phyloP scores from a whole-genome alignment of 805 yeast species.

The Hanseniaspora jakobsenii region DNA sequence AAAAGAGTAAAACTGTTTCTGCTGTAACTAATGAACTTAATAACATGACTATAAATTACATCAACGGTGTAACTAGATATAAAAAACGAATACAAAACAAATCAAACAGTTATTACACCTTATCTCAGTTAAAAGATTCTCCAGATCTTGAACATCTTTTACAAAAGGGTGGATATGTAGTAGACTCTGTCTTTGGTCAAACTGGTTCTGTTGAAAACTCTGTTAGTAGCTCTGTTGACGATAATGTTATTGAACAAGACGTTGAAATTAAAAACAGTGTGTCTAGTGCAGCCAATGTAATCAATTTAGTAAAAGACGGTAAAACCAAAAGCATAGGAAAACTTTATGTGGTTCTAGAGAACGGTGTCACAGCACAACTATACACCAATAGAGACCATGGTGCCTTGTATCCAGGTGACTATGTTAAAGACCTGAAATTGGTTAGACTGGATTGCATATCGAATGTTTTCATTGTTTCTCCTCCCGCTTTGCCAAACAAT shows the following conservation, averaged over 20 bases:
- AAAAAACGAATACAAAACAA: background rate
- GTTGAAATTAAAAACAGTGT: conserved; percentile 3
- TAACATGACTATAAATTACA: too few species aligned
- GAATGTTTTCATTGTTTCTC: background rate
- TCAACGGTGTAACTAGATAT: background rate
- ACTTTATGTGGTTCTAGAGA: background rate
- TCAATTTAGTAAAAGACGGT: background rate
- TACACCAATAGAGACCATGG: background rate
- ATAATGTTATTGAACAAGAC: background rate
- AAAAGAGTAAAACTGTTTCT: too few species aligned
- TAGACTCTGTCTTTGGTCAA: background rate
- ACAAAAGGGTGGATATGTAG: conserved; percentile 3
- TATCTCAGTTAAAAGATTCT: background rate
- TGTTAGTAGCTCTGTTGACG: background rate
- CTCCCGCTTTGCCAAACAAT: too few species aligned
- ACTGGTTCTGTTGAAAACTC: background rate
- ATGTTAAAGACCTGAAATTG: background rate
- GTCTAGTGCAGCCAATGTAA: background rate
- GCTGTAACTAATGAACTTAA: too few species aligned
- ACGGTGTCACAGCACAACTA: background rate
- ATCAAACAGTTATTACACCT: background rate
- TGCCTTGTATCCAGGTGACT: background rate
- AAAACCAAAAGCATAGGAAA: background rate
- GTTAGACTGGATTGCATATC: conserved; percentile 1
- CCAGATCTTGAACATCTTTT: background rate